Percentiles rank a stretch among this genome's conserved stretches.
These are phyloP conservation scores for Nematodospora valgi DNA, from an alignment of 805 yeast species.

Conservation along the genomic window DNA sequence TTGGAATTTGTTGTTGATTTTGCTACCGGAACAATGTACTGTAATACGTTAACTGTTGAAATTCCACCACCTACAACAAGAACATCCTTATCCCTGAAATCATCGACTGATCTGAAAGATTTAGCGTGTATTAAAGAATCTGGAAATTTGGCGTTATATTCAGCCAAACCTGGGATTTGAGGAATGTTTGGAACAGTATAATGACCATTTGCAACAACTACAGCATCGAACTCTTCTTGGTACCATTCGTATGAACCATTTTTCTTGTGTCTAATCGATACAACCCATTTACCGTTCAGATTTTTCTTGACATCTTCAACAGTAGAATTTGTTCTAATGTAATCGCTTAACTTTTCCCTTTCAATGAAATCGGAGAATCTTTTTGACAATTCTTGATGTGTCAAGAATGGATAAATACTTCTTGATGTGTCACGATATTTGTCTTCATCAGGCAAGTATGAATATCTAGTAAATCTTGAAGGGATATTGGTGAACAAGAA, in stretches of 20 bases:
- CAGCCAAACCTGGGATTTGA: slow-evolving; percentile 47
- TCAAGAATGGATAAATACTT: slow-evolving; percentile 34
- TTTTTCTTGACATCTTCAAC: slow-evolving; percentile 36
- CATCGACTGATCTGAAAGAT: slow-evolving; percentile 45
- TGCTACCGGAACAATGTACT: slow-evolving; percentile 31
- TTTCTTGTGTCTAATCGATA: slow-evolving; percentile 20
- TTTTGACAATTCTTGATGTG: slow-evolving; percentile 29
- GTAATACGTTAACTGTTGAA: slow-evolving; percentile 43
- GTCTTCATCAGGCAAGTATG: slow-evolving; percentile 26
- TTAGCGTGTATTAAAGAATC: slow-evolving; percentile 55
- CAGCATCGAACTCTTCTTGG: slow-evolving; percentile 52
- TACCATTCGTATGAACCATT: slow-evolving; percentile 35
- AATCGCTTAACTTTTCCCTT: slow-evolving; percentile 21
- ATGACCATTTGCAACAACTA: slow-evolving; percentile 63
- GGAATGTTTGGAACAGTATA: slow-evolving; percentile 63
- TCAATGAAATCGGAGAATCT: slow-evolving; percentile 26
- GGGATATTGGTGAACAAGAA: slow-evolving; percentile 43
- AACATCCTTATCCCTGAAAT: slow-evolving; percentile 39
- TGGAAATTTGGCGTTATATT: slow-evolving; percentile 44
- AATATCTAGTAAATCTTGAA: slow-evolving; percentile 32
- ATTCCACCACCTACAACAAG: slow-evolving; percentile 43
- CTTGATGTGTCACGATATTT: slow-evolving; percentile 19
- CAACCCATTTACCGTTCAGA: slow-evolving; percentile 35
- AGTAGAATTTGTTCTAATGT: slow-evolving; percentile 36
- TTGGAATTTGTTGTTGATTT: slow-evolving; percentile 23